phyloP scores from a whole-genome alignment of 768 basidiomycete genomes.

The Tulasnella sp. region DNA sequence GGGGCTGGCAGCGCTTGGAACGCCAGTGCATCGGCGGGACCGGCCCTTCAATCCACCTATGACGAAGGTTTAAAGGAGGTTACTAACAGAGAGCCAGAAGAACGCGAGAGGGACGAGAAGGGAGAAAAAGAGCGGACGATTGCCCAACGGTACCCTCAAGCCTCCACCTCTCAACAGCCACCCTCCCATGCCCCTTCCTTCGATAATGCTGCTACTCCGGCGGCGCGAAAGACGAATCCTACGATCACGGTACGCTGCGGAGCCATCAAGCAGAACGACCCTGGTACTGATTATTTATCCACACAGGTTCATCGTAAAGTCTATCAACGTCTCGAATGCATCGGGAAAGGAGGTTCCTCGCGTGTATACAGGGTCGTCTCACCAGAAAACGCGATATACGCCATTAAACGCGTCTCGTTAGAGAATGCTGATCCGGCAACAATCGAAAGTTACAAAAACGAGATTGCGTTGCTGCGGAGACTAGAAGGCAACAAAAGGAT shows the following conservation, averaged over 20 bases:
- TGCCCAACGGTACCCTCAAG: conserved; percentile 2
- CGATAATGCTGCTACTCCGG: neutral
- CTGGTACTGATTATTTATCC: neutral
- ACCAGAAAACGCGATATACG: conserved; percentile 69
- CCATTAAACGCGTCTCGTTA: conserved; percentile 87
- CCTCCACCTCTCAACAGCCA: conserved; percentile 6
- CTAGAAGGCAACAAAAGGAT: conserved; percentile 91
- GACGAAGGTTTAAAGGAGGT: conserved; percentile 17
- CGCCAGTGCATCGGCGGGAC: neutral
- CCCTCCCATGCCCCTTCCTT: conserved; percentile 17
- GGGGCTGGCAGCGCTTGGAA: neutral
- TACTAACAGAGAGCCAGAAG: conserved; percentile 20
- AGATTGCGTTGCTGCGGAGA: conserved; percentile 89
- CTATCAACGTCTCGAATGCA: conserved; percentile 81
- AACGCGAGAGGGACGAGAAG: conserved; percentile 21
- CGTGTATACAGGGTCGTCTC: conserved; percentile 90
- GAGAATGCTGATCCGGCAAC: conserved; percentile 87
- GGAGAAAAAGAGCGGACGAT: conserved; percentile 13
- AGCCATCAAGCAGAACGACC: neutral
- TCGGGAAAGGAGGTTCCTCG: conserved; percentile 94
- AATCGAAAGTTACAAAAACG: conserved; percentile 90
- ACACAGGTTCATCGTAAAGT: conserved; percentile 43
- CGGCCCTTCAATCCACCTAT: neutral
- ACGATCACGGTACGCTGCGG: conserved; percentile 19
- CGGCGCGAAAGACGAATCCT: conserved; percentile 11